Percentiles rank a stretch among this genome's conserved stretches.
Conservation (phyloP, 2,329 filamentous ascomycete genomes). For the Corinectria fuckeliana region DNA sequence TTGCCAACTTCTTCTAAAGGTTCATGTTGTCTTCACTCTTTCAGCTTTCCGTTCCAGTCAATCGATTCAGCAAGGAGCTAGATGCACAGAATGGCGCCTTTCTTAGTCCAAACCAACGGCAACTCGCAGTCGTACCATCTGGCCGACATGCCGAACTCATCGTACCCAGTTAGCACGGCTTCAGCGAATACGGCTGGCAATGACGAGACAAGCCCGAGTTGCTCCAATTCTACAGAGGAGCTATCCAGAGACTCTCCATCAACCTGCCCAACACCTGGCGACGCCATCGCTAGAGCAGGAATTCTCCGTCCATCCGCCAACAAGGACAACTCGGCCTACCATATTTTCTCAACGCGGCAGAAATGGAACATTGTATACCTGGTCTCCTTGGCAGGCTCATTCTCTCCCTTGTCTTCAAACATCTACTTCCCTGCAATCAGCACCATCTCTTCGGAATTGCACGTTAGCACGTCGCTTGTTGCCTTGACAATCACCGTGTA, state of each 20-base stretch:
- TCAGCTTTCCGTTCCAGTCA: background rate
- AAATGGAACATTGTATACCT: conserved; percentile 35
- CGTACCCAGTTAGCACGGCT: background rate
- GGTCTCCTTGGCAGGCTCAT: conserved; percentile 23
- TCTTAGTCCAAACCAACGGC: background rate
- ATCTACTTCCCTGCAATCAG: conserved; percentile 39
- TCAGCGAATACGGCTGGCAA: background rate
- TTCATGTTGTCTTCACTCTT: background rate
- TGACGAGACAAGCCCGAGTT: background rate
- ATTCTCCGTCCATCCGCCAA: background rate
- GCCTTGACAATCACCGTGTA: conserved; percentile 50
- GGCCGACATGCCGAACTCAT: background rate
- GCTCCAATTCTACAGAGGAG: background rate
- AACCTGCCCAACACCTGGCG: background rate
- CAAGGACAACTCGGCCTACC: background rate
- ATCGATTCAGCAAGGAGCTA: background rate
- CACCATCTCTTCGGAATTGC: conserved; percentile 28
- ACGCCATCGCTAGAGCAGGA: background rate
- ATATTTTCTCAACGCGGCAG: conserved; percentile 11
- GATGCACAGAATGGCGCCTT: background rate
- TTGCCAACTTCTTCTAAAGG: background rate
- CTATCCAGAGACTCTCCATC: no score
- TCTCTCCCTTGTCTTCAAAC: conserved; percentile 34
- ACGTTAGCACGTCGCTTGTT: conserved; percentile 36
- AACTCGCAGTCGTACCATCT: background rate